Conservation (phyloP, 345 rosid genomes). For the Adansonia digitata region DNA sequence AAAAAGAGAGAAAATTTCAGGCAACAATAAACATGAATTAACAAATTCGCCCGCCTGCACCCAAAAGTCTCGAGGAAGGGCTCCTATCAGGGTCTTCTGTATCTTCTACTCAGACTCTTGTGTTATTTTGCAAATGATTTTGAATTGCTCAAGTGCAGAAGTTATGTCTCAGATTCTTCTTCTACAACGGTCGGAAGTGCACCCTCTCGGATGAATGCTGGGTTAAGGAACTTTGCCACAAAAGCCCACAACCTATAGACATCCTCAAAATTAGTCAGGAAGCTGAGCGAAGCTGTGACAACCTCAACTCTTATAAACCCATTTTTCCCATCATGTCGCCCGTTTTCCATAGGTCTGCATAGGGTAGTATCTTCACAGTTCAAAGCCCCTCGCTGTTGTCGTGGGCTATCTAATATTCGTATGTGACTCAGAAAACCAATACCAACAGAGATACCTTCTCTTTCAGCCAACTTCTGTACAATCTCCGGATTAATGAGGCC, state of each 20-base stretch:
- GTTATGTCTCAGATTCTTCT: constrained; percentile 63
- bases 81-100: constrained; percentile 22
- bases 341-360: constrained; percentile 69
- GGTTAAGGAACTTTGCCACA: constrained; percentile 84
- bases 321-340: constrained; percentile 46
- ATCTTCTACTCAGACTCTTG: constrained; percentile 31
- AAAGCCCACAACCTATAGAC: constrained; percentile 90
- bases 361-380: constrained; percentile 54
- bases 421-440: constrained; percentile 90
- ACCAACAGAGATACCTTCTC: constrained; percentile 84
- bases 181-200: constrained; percentile 60
- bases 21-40: constrained; percentile 45
- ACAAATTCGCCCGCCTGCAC: constrained; percentile 40
- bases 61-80: constrained; percentile 33
- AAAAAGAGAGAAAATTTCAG: constrained; percentile 23
- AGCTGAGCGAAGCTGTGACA: constrained; percentile 92
- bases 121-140: constrained; percentile 11
- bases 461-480: constrained; percentile 90
- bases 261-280: constrained; percentile 94
- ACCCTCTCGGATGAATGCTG: constrained; percentile 59
- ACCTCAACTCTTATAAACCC: constrained; percentile 81
- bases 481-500: constrained; percentile 87
- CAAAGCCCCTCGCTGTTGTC: constrained; percentile 39
- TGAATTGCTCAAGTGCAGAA: neutral
- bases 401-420: constrained; percentile 54